Evolutionary conservation across 2,329 filamentous ascomycete genomes (phyloP).

Genomic region (Cytospora mali): DNA sequence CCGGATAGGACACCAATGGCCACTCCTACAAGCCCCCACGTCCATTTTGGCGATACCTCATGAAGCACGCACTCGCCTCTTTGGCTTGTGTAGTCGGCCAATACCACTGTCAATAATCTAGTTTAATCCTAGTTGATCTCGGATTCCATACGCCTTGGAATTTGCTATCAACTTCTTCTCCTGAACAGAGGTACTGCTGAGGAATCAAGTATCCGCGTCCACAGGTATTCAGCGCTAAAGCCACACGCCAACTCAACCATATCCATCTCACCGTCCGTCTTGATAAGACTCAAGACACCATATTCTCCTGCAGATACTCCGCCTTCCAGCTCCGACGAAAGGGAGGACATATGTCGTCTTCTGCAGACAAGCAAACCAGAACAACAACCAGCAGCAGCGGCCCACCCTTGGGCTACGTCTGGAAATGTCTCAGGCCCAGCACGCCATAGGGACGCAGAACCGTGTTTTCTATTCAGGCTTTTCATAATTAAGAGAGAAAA

Average conservation of each 20-base stretch:
- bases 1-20: neutral
- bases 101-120: too few species aligned
- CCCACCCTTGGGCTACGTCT: constrained; percentile 45
- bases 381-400: constrained; percentile 55
- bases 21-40: neutral
- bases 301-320: constrained; percentile 70
- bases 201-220: too few species aligned
- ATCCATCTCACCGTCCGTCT: constrained; percentile 64
- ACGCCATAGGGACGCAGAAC: too few species aligned
- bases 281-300: constrained; percentile 65
- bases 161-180: too few species aligned
- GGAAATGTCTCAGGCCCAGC: constrained; percentile 54
- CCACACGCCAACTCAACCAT: constrained; percentile 64
- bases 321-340: constrained; percentile 69
- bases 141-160: too few species aligned
- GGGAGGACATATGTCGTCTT: constrained; percentile 75
- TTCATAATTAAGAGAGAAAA: too few species aligned
- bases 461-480: too few species aligned
- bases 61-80: neutral
- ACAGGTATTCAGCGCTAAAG: constrained; percentile 70
- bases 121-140: too few species aligned
- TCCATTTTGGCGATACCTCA: neutral
- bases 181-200: constrained; percentile 34
- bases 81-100: neutral
- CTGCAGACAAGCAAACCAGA: constrained; percentile 72